Base-by-base conservation (phyloP, 2,329 filamentous ascomycete genomes). In the Cladophialophora exuberans region DNA sequence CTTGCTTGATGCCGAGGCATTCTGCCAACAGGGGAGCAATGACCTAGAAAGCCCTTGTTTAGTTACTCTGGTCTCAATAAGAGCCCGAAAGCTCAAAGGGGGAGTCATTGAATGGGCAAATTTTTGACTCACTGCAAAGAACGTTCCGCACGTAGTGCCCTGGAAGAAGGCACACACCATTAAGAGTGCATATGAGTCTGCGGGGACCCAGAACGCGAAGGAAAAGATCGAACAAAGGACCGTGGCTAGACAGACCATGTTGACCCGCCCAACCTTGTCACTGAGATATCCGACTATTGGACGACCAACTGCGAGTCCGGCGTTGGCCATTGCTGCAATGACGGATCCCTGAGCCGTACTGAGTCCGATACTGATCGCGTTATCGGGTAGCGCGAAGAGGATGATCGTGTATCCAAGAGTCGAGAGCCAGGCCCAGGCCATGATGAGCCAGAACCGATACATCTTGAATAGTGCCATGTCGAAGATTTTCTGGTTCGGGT, bases 381-480 rank as follows among this genome's bases (percentile, higher is more conserved):
- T 79, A 57, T 75, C 73, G 0, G 76, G 71, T 11, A 80, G 57
- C 5, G 70, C 74, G 61, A 72, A 78, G 1, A 80, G 61, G 15
- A 79, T 58, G 4, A 69, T 66, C 45, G 77, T 72, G 50, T 79
- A 79, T 1, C 76, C 77, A 3, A 79, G 60, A 65, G 79, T 71
- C 50, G 66, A 74, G 10, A 72, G 62, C 48, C 78, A 76, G 6
- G 66, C 71, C 74, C 74, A 78, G 0, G 55, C 17, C 1, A 66
- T 52, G 6, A 65, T 28, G 11, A 64, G 47, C n/a, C 47, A 25
- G 10, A 64, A 56, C 10, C 64, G 56, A 11, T 31, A 46, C 15
- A 51, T 47, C 20, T 49, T 44, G 10, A 66, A 41, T 3, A 65
- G 50, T 35, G 41, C 30, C 7, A 41, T 11, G 35, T 66, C 58